These are phyloP conservation scores for Rubia balearica DNA, from an alignment of 305 asterid species.

Conservation along the genomic window DNA sequence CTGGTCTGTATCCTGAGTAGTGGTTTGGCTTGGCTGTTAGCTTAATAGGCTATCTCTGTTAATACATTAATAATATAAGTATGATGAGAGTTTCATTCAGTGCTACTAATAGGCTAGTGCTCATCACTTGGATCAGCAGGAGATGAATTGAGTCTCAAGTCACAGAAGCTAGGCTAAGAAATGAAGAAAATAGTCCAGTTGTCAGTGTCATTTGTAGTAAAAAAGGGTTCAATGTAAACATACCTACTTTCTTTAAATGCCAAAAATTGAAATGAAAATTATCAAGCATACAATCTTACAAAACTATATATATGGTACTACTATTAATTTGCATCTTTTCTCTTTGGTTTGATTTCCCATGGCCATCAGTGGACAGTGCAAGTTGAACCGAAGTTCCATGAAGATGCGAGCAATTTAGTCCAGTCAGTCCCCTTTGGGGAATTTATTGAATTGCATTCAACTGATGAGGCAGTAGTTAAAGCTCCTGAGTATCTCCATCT, in stretches of 20 bases:
- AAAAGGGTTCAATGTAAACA: not conserved
- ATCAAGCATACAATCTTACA: not conserved
- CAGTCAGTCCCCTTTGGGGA: constrained; percentile 94
- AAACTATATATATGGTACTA: not conserved
- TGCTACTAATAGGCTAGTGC: not conserved
- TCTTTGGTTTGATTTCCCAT: constrained; percentile 25
- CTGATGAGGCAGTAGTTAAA: constrained; percentile 61
- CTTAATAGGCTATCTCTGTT: not conserved
- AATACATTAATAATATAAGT: not conserved
- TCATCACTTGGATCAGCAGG: not conserved
- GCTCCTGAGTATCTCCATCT: constrained; percentile 93
- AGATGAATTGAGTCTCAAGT: not conserved
- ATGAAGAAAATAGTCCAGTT: not conserved
- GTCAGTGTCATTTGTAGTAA: not conserved
- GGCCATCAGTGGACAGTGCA: constrained; percentile 77
- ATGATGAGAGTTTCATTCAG: not conserved
- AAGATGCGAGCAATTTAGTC: constrained; percentile 85
- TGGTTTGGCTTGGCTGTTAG: not conserved
- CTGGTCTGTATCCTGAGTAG: not conserved
- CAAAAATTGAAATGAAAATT: not conserved
- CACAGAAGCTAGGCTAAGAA: not conserved
- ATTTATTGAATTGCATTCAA: constrained; percentile 64
- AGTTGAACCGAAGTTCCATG: constrained; percentile 88
- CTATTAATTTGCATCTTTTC: not conserved
- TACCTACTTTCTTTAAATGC: not conserved